Evolutionary conservation across 1,284 basidiomycete species (phyloP).

Genomic region (Puccinia horiana): DNA sequence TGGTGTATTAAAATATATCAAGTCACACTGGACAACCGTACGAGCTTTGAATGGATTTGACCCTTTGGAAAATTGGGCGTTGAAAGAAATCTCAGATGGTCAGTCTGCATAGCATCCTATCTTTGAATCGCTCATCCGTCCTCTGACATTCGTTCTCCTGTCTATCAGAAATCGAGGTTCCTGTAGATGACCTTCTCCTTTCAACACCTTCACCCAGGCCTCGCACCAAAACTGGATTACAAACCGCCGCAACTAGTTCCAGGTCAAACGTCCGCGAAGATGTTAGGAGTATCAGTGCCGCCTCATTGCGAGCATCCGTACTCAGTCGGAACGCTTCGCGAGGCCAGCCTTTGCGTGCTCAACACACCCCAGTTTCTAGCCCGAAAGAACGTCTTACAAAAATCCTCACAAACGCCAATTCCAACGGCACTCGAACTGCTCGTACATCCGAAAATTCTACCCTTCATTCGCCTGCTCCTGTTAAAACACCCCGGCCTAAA

Average conservation of each 20-base stretch:
- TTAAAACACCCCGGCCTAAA: neutral
- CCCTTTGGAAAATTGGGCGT: conserved; percentile 74
- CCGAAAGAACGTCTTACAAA: conserved; percentile 7
- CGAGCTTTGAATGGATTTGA: conserved; percentile 78
- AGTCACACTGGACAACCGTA: conserved; percentile 69
- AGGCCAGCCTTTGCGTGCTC: neutral
- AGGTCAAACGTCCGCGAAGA: neutral
- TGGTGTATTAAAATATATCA: conserved; percentile 65
- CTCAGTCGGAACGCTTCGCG: conserved; percentile 44
- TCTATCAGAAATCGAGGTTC: conserved; percentile 72
- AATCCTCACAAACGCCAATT: neutral
- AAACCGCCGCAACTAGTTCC: conserved; percentile 4
- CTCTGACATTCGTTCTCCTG: conserved; percentile 12
- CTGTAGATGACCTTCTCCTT: conserved; percentile 69
- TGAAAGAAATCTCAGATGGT: conserved; percentile 85
- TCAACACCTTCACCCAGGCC: conserved; percentile 52
- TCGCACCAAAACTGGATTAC: conserved; percentile 32
- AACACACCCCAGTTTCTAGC: conserved; percentile 15
- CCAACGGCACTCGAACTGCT: neutral
- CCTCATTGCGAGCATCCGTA: conserved; percentile 45
- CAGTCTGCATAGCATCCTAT: conserved; percentile 32
- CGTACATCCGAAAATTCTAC: conserved; percentile 9
- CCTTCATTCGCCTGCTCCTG: neutral
- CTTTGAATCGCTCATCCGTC: neutral
- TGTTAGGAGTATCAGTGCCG: conserved; percentile 19